Evolutionary conservation across 768 basidiomycete genomes (phyloP).

Genomic region (Multifurca ochricompacta): DNA sequence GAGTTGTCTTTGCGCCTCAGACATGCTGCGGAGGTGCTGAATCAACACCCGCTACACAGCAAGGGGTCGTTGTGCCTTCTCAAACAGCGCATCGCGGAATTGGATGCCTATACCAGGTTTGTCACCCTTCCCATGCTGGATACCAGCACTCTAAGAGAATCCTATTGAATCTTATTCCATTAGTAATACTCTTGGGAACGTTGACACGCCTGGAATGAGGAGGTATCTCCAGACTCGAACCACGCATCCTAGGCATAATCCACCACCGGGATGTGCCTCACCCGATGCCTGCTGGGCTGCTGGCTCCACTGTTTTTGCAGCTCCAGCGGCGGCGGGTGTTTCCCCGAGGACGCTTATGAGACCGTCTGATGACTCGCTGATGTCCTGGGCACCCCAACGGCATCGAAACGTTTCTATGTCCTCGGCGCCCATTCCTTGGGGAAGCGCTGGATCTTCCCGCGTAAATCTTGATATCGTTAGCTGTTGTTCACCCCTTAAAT

Average conservation of each 20-base stretch:
- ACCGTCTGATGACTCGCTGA: conserved; percentile 51
- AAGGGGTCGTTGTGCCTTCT: conserved; percentile 30
- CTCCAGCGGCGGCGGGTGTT: neutral
- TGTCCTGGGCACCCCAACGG: conserved; percentile 52
- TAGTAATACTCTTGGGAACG: neutral
- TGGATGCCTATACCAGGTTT: conserved; percentile 49
- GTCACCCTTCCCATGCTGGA: conserved; percentile 20
- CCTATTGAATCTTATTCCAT: no score
- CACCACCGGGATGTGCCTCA: neutral
- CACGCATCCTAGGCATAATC: neutral
- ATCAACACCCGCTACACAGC: conserved; percentile 37
- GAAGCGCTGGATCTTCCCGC: neutral
- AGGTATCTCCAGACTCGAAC: neutral
- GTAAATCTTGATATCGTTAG: neutral
- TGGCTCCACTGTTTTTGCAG: neutral
- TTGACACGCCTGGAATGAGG: neutral
- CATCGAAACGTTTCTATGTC: conserved; percentile 10
- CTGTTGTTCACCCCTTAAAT: neutral
- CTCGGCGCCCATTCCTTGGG: neutral
- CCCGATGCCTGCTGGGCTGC: neutral
- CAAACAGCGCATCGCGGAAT: conserved; percentile 39
- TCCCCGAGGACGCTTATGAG: conserved; percentile 22
- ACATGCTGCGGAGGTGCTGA: conserved; percentile 48
- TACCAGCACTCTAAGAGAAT: neutral
- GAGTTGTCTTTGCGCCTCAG: conserved; percentile 60